These are phyloP conservation scores for Penicillium sp. DNA, from an alignment of 2,329 filamentous ascomycete genomes.

Conservation along the genomic window DNA sequence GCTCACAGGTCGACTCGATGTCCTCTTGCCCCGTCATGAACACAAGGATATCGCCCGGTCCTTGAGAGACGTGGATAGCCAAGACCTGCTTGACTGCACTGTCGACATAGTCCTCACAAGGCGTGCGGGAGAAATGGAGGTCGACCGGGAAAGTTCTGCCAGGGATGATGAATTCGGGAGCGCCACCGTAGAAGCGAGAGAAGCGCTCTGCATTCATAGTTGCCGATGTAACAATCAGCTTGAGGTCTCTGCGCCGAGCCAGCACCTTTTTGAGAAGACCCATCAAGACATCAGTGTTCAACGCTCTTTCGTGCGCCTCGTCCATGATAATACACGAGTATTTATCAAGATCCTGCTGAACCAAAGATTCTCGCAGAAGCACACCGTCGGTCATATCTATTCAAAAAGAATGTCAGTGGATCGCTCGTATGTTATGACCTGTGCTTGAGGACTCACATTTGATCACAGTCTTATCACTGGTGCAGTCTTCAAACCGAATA, in stretches of 20 bases:
- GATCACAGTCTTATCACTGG: constrained; percentile 88
- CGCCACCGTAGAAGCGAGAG: constrained; percentile 90
- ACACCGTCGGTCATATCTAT: constrained; percentile 94
- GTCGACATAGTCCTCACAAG: constrained; percentile 96
- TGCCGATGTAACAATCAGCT: constrained; percentile 94
- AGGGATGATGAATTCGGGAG: constrained; percentile 93
- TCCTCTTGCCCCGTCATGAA: constrained; percentile 99
- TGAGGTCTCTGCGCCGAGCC: constrained; percentile 80
- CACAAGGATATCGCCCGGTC: constrained; percentile 85
- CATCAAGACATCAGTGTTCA: constrained; percentile 97
- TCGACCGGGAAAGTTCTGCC: constrained; percentile 96
- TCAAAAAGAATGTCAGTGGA: constrained; percentile 9
- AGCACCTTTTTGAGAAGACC: constrained; percentile 96
- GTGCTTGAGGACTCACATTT: constrained; percentile 57
- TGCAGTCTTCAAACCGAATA: constrained; percentile 97
- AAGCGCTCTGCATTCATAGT: constrained; percentile 98
- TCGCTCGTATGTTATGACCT: neutral
- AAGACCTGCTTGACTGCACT: constrained; percentile 93
- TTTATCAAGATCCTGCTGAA: constrained; percentile 85
- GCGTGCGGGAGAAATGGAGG: constrained; percentile 88
- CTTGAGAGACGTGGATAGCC: constrained; percentile 93
- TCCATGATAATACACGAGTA: constrained; percentile 99
- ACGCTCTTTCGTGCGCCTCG: constrained; percentile 90
- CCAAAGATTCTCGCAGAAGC: constrained; percentile 83
- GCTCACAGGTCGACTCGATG: constrained; percentile 92